phyloP scores from a whole-genome alignment of 2,329 filamentous ascomycete genomes.

The Colletotrichum viniferum region DNA sequence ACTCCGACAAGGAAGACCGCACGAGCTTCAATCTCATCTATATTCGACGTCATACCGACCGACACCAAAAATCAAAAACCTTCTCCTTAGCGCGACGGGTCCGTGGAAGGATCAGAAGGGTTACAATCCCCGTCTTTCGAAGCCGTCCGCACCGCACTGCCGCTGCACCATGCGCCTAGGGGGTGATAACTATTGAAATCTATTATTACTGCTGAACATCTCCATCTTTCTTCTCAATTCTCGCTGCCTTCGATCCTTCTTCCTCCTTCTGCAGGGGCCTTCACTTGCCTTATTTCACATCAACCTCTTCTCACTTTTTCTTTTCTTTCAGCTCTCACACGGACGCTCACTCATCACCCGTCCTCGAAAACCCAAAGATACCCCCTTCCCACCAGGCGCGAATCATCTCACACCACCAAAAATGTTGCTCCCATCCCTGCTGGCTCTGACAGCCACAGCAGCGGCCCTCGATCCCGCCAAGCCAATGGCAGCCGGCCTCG shows the following conservation, averaged over 20 bases:
- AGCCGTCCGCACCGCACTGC: background rate
- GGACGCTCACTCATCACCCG: background rate
- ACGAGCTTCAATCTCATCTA: background rate
- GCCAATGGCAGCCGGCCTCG: conserved; percentile 16
- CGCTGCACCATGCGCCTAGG: background rate
- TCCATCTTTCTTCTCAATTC: background rate
- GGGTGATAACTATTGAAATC: background rate
- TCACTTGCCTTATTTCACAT: background rate
- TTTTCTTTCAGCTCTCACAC: background rate
- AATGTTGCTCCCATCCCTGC: conserved; percentile 11
- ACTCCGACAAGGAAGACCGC: background rate
- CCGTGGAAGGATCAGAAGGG: conserved; percentile 1
- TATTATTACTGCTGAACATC: conserved; percentile 10
- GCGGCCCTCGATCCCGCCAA: conserved; percentile 28
- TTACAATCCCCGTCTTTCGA: background rate
- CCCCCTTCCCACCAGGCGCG: background rate
- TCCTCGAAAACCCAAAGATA: background rate
- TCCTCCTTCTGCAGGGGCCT: background rate
- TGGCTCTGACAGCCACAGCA: conserved; percentile 24
- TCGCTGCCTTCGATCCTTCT: background rate
- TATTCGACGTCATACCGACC: conserved; percentile 15
- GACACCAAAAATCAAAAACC: conserved; percentile 2
- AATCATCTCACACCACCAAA: background rate
- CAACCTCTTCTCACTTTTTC: background rate
- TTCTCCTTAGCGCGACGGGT: conserved; percentile 9